A percentile compares a stretch with the other conserved stretches of the same genome.
Conservation (phyloP, 129 eudicot species). For the Apium graveolens region DNA sequence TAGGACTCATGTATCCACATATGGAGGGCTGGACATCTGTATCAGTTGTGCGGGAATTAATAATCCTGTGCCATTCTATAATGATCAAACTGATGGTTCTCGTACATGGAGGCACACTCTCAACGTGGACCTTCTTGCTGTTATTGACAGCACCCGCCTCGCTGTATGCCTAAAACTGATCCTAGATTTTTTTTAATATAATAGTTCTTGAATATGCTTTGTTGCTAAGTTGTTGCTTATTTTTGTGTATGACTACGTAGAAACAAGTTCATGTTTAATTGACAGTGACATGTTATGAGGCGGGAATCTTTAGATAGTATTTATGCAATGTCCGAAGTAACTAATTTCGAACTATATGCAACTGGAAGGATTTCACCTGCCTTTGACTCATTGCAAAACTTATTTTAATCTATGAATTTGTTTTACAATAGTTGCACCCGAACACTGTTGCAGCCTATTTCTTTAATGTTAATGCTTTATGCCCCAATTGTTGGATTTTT, state of each 20-base stretch:
- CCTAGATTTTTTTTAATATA: not conserved
- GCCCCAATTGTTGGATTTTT: not conserved
- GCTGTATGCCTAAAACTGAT: conserved; percentile 52
- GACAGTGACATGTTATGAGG: not conserved
- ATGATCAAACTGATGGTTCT: conserved; percentile 72
- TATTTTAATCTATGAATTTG: not conserved
- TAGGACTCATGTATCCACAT: conserved; percentile 47
- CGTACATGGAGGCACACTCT: conserved; percentile 64
- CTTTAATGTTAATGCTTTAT: not conserved
- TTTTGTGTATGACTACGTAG: not conserved
- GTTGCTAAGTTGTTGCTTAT: not conserved
- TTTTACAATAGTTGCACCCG: not conserved
- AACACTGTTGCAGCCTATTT: not conserved
- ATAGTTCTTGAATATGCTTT: not conserved
- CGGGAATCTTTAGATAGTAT: not conserved
- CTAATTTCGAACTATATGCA: not conserved
- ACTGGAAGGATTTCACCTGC: not conserved
- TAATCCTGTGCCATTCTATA: conserved; percentile 38
- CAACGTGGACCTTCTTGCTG: conserved; percentile 64
- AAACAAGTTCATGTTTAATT: not conserved
- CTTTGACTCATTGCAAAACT: not conserved
- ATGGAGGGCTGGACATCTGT: conserved; percentile 89
- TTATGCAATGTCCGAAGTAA: not conserved
- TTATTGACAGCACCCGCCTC: conserved; percentile 63
- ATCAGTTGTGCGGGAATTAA: conserved; percentile 68